phyloP scores from a whole-genome alignment of 2,329 filamentous ascomycete genomes.

The Trichoderma atroviride region DNA sequence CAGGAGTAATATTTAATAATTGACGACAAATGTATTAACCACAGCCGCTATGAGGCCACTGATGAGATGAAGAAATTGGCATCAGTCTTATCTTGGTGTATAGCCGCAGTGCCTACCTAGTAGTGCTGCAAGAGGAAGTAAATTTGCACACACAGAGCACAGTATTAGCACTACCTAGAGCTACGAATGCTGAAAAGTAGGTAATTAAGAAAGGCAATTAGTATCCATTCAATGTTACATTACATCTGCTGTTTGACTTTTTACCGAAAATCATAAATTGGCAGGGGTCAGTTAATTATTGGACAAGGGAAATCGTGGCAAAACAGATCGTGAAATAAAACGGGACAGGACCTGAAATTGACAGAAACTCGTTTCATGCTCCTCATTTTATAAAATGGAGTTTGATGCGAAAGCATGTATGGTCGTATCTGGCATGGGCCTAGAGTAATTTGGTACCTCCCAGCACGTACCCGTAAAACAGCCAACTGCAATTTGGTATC shows the following conservation, averaged over 20 bases:
- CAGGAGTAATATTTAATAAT: neutral
- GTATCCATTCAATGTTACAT: neutral
- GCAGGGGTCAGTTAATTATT: neutral
- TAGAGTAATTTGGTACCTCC: neutral
- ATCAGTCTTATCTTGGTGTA: neutral
- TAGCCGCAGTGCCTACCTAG: neutral
- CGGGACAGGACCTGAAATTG: constrained; percentile 13
- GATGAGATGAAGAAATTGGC: too few relatives aligned
- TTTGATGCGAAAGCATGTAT: constrained; percentile 4
- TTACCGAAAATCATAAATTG: neutral
- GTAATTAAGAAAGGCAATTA: neutral
- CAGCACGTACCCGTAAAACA: neutral
- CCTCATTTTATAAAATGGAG: constrained; percentile 19
- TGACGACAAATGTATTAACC: neutral
- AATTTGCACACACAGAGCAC: neutral
- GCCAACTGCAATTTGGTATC: neutral
- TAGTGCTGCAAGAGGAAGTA: neutral
- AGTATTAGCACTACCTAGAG: neutral
- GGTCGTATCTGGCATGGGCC: constrained; percentile 12
- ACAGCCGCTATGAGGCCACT: neutral
- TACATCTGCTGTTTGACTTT: neutral
- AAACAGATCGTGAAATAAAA: neutral
- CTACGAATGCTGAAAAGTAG: neutral
- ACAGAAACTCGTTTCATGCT: constrained; percentile 17
- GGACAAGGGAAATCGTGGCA: constrained; percentile 7